Percentiles rank a stretch among this genome's conserved stretches.
Evolutionary conservation across 768 basidiomycete genomes (phyloP).

Genomic region (Boletus vinaceobasis): DNA sequence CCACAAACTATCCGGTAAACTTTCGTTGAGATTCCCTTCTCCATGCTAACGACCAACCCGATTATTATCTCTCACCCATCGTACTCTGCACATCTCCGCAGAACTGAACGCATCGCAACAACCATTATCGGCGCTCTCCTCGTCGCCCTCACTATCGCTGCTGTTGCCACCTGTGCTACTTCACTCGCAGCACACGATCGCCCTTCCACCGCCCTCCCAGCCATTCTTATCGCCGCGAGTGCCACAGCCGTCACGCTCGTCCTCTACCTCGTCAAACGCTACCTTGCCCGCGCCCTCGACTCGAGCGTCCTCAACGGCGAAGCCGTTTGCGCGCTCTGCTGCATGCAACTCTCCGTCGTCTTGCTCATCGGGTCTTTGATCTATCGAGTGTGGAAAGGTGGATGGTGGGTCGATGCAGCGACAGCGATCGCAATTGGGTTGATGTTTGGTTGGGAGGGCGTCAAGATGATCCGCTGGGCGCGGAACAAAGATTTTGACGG

Average conservation of each 20-base stretch:
- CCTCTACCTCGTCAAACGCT: constrained; percentile 44
- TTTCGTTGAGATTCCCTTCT: not conserved
- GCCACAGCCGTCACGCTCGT: constrained; percentile 39
- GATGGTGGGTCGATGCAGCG: constrained; percentile 48
- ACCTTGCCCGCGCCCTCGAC: constrained; percentile 42
- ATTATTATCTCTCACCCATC: not conserved
- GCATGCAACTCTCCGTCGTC: constrained; percentile 42
- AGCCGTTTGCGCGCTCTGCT: constrained; percentile 42
- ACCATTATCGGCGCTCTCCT: constrained; percentile 37
- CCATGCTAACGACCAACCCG: not conserved
- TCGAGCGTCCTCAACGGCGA: constrained; percentile 44
- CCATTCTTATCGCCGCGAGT: constrained; percentile 42
- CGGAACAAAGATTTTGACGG: constrained; percentile 34
- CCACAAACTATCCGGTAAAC: constrained; percentile 14
- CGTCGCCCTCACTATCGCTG: constrained; percentile 36
- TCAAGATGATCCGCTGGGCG: constrained; percentile 42
- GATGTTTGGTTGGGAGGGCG: constrained; percentile 44
- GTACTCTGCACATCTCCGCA: constrained; percentile 2
- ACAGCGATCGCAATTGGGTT: constrained; percentile 40
- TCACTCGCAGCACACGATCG: constrained; percentile 35
- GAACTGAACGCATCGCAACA: constrained; percentile 39
- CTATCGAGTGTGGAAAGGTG: constrained; percentile 40
- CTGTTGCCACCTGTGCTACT: constrained; percentile 34
- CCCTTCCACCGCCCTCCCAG: constrained; percentile 38
- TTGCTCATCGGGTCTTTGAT: constrained; percentile 41